phyloP scores from a whole-genome alignment of 129 eudicot species.

The Helianthus tuberosus region DNA sequence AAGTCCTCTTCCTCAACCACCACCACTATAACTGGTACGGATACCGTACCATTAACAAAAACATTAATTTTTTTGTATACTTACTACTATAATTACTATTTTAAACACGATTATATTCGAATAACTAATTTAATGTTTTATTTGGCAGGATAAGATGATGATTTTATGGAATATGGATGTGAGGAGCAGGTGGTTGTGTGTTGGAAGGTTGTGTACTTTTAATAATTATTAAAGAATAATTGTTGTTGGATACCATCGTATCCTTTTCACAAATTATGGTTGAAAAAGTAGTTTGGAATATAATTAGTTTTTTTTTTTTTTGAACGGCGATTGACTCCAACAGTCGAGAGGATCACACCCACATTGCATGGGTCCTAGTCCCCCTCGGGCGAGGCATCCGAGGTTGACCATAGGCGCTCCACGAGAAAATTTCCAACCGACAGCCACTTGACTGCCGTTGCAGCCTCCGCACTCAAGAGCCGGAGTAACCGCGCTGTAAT shows the following conservation, averaged over 20 bases:
- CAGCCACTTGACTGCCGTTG: too few species aligned
- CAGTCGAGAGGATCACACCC: too few species aligned
- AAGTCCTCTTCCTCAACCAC: slow-evolving; percentile 15
- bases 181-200: slow-evolving; percentile 20
- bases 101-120: background rate
- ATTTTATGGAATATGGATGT: slow-evolving; percentile 23
- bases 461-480: too few species aligned
- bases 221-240: slow-evolving; percentile 23
- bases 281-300: slow-evolving; percentile 9
- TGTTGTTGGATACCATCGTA: slow-evolving; percentile 32
- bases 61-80: background rate
- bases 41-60: too few species aligned
- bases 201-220: slow-evolving; percentile 33
- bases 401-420: too few species aligned
- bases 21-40: background rate
- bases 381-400: too few species aligned
- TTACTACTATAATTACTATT: background rate
- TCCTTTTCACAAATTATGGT: slow-evolving; percentile 19
- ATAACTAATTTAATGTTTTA: background rate
- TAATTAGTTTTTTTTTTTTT: slow-evolving; percentile 18
- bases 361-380: too few species aligned
- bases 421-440: too few species aligned
- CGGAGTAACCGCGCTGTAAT: too few species aligned
- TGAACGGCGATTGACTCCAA: too few species aligned
- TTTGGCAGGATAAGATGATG: slow-evolving; percentile 28